Evolutionary conservation across 106 monocot genomes (phyloP).

Genomic region (Iris macrosiphon): DNA sequence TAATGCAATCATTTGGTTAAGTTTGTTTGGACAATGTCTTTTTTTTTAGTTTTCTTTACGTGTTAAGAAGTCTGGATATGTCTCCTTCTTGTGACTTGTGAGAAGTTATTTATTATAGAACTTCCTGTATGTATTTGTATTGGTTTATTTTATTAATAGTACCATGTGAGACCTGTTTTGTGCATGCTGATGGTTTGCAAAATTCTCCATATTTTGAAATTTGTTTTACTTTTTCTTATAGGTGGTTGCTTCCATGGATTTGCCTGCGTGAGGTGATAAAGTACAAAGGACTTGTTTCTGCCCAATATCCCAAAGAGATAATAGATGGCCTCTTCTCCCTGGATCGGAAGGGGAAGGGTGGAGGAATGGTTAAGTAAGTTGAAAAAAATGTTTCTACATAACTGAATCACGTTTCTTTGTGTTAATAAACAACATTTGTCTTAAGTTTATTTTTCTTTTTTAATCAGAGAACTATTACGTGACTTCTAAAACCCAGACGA

Average conservation of each 20-base stretch:
- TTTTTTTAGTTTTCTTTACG: not conserved
- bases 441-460: not conserved
- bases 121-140: not conserved
- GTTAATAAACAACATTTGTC: not conserved
- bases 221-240: not conserved
- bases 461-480: constrained; percentile 58
- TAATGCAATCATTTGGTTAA: not conserved
- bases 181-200: too few species aligned
- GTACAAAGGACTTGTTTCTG: constrained; percentile 58
- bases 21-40: not conserved
- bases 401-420: constrained; percentile 41
- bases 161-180: too few species aligned
- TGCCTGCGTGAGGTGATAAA: constrained; percentile 73
- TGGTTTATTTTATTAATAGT: not conserved
- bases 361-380: constrained; percentile 58
- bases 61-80: not conserved
- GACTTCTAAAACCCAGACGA: constrained; percentile 47
- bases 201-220: too few species aligned
- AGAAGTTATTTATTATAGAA: not conserved
- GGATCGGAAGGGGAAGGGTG: constrained; percentile 18
- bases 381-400: too few species aligned
- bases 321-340: constrained; percentile 50
- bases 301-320: constrained; percentile 67
- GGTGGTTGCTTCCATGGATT: constrained; percentile 93
- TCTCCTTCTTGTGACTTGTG: not conserved